phyloP scores from a whole-genome alignment of 768 basidiomycete genomes.

The Panus rudis region DNA sequence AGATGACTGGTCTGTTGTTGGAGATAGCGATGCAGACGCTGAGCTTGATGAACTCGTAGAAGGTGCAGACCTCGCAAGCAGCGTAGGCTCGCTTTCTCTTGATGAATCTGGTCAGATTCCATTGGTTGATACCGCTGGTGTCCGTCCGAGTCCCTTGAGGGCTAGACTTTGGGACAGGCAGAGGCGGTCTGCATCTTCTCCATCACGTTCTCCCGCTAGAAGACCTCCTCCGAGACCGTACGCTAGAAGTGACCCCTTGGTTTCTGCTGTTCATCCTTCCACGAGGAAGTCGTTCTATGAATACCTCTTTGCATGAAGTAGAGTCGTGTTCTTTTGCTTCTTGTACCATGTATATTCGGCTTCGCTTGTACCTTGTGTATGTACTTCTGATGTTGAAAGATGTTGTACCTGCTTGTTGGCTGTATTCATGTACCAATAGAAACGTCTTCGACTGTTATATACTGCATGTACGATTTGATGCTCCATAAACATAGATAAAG shows the following conservation, averaged over 20 bases:
- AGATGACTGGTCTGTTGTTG: slow-evolving; percentile 34
- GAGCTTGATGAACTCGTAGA: slow-evolving; percentile 15
- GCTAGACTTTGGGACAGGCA: slow-evolving; percentile 25
- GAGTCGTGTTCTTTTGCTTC: too few species aligned
- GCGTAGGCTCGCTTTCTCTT: slow-evolving; percentile 27
- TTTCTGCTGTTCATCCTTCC: not conserved
- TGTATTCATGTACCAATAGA: too few species aligned
- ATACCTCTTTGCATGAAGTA: slow-evolving; percentile 21
- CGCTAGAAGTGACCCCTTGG: slow-evolving; percentile 9
- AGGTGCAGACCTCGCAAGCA: slow-evolving; percentile 25
- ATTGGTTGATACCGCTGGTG: too few species aligned
- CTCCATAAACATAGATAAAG: too few species aligned
- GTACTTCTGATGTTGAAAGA: too few species aligned
- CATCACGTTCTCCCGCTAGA: slow-evolving; percentile 48
- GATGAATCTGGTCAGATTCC: too few species aligned
- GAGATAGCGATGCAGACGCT: slow-evolving; percentile 20
- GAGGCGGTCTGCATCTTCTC: slow-evolving; percentile 41
- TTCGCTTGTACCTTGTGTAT: too few species aligned
- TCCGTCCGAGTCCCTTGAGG: slow-evolving; percentile 21
- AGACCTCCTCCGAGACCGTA: slow-evolving; percentile 22
- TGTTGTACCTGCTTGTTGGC: too few species aligned
- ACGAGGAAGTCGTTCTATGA: slow-evolving; percentile 18
- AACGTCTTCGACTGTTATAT: too few species aligned
- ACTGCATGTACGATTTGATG: too few species aligned
- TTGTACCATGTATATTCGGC: too few species aligned